phyloP scores from a whole-genome alignment of 2,329 filamentous ascomycete genomes.

The Metarhizium rileyi region DNA sequence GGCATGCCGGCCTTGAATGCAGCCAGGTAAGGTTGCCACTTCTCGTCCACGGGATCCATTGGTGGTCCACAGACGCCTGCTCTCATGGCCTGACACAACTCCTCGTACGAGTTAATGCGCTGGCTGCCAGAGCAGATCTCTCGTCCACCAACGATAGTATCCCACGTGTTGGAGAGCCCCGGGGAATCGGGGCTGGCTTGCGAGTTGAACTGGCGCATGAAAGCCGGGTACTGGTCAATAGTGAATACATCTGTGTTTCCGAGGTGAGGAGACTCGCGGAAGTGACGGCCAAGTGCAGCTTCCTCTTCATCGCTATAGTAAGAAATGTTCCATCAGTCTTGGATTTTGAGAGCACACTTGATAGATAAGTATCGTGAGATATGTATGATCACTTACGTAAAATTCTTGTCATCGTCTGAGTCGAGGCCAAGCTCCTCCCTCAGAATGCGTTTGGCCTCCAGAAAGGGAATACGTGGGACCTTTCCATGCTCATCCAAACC shows the following conservation, averaged over 20 bases:
- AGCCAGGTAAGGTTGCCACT: neutral
- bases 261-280: neutral
- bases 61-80: neutral
- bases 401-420: neutral
- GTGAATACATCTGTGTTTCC: neutral
- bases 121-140: neutral
- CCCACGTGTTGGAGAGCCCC: neutral
- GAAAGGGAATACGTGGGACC: neutral
- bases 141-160: neutral
- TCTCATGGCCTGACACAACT: neutral
- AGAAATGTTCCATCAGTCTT: neutral
- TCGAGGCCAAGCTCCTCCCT: neutral
- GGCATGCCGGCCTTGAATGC: neutral
- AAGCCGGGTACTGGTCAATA: neutral
- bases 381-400: neutral
- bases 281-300: neutral
- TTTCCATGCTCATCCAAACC: neutral
- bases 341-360: neutral
- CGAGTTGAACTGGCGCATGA: neutral
- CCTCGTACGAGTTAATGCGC: neutral
- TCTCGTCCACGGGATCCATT: neutral
- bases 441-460: neutral
- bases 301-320: neutral
- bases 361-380: neutral
- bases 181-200: neutral